A percentile compares a stretch with the other conserved stretches of the same genome.
phyloP scores from a whole-genome alignment of 2,329 filamentous ascomycete genomes.

The Cladosporium sp. region DNA sequence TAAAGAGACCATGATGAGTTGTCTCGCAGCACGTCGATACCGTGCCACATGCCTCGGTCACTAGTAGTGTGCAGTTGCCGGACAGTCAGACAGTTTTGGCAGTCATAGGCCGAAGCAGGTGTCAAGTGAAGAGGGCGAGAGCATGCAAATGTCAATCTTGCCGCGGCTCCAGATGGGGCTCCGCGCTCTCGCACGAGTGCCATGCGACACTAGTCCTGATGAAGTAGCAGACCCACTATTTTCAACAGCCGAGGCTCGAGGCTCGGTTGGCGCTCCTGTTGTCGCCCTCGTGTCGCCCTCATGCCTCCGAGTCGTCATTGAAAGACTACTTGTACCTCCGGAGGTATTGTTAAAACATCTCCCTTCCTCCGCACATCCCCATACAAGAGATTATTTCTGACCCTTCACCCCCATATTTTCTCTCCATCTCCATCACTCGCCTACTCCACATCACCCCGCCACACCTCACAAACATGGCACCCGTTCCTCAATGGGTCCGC shows the following conservation, averaged over 20 bases:
- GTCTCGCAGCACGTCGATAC: background rate
- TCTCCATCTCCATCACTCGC: background rate
- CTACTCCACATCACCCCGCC: background rate
- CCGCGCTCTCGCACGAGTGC: background rate
- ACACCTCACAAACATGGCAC: slow-evolving; percentile 33
- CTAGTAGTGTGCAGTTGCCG: background rate
- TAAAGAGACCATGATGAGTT: background rate
- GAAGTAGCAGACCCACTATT: background rate
- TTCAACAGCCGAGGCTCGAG: background rate
- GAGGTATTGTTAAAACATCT: background rate
- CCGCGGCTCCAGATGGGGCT: background rate
- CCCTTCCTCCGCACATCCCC: slow-evolving; percentile 2
- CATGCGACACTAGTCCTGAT: background rate
- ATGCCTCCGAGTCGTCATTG: background rate
- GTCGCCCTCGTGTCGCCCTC: too few relatives aligned
- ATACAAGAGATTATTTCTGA: background rate
- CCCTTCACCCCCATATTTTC: background rate
- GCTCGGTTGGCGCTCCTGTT: background rate
- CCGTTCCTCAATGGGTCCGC: slow-evolving; percentile 65
- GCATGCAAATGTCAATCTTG: background rate
- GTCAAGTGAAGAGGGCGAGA: background rate
- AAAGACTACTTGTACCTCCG: background rate
- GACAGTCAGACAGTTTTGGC: too few relatives aligned
- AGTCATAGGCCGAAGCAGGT: background rate
- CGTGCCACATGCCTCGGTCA: background rate